Percentiles rank a stretch among this genome's conserved stretches.
phyloP scores from a whole-genome alignment of 768 basidiomycete species.

The Saitozyma podzolica region DNA sequence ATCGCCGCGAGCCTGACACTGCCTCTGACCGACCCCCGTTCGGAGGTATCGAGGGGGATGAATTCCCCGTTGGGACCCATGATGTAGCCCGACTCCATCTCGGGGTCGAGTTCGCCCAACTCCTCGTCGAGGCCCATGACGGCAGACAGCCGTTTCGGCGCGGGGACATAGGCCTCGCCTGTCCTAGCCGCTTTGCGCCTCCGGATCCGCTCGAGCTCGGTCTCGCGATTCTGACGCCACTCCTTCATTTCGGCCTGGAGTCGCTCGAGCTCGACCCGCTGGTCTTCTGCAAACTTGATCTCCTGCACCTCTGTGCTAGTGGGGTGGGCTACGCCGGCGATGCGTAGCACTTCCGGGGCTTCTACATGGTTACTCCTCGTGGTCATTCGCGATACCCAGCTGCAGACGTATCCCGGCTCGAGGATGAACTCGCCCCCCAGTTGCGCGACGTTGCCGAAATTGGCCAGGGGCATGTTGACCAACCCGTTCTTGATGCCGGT shows the following conservation, averaged over 20 bases:
- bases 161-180: background rate
- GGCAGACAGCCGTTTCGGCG: too few species aligned
- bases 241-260: conserved; percentile 40
- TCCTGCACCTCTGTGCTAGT: conserved; percentile 29
- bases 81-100: too few species aligned
- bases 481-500: conserved; percentile 48
- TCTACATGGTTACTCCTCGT: conserved; percentile 53
- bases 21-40: background rate
- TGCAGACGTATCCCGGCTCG: conserved; percentile 40
- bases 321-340: conserved; percentile 39
- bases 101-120: too few species aligned
- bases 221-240: conserved; percentile 33
- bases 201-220: conserved; percentile 41
- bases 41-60: too few species aligned
- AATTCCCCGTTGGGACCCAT: too few species aligned
- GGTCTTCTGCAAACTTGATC: conserved; percentile 28
- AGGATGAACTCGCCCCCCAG: conserved; percentile 53
- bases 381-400: conserved; percentile 53
- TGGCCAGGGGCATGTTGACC: conserved; percentile 45
- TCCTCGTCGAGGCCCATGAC: too few species aligned
- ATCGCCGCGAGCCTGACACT: background rate
- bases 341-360: conserved; percentile 47
- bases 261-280: conserved; percentile 34
- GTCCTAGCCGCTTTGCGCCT: conserved; percentile 2
- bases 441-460: conserved; percentile 49